These are phyloP conservation scores for Colletotrichum tamarilloi DNA, from an alignment of 2,329 filamentous ascomycete genomes.

Conservation along the genomic window DNA sequence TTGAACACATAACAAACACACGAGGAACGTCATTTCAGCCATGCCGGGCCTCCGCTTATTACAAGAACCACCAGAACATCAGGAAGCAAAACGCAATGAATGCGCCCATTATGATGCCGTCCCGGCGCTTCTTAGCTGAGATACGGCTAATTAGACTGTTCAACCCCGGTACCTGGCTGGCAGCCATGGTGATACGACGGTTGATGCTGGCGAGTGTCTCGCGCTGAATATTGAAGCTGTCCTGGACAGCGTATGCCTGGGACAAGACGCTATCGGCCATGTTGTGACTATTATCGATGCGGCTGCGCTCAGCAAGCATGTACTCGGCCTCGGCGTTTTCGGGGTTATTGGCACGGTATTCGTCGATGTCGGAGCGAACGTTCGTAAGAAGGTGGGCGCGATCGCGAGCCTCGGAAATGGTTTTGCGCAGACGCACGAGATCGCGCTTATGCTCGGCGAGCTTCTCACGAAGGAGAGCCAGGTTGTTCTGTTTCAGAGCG, in stretches of 20 bases:
- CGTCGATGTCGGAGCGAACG: slow-evolving; percentile 91
- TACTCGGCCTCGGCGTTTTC: slow-evolving; percentile 91
- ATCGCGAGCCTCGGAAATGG: slow-evolving; percentile 82
- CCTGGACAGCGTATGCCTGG: slow-evolving; percentile 96
- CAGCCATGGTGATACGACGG: slow-evolving; percentile 87
- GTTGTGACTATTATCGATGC: slow-evolving; percentile 89
- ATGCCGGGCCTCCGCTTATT: background rate
- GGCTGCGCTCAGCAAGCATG: slow-evolving; percentile 89
- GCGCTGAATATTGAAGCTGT: slow-evolving; percentile 87
- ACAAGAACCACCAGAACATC: slow-evolving; percentile 84
- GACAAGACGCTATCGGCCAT: slow-evolving; percentile 91
- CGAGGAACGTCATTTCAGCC: slow-evolving; percentile 9
- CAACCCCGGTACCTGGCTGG: slow-evolving; percentile 91
- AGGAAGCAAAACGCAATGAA: slow-evolving; percentile 96
- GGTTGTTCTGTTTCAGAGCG: slow-evolving; percentile 96
- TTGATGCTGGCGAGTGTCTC: slow-evolving; percentile 92
- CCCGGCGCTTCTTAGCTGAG: slow-evolving; percentile 92
- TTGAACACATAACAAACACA: slow-evolving; percentile 20
- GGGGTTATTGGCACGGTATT: slow-evolving; percentile 85
- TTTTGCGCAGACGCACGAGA: slow-evolving; percentile 77
- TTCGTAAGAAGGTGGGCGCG: slow-evolving; percentile 90
- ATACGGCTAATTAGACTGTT: slow-evolving; percentile 94
- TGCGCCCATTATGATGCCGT: slow-evolving; percentile 90
- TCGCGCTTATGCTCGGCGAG: slow-evolving; percentile 88
- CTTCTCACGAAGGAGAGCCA: slow-evolving; percentile 90